Percentiles rank a stretch among this genome's conserved stretches.
Conservation (phyloP, 2,329 filamentous ascomycete genomes). For the Juglanconis juglandina region DNA sequence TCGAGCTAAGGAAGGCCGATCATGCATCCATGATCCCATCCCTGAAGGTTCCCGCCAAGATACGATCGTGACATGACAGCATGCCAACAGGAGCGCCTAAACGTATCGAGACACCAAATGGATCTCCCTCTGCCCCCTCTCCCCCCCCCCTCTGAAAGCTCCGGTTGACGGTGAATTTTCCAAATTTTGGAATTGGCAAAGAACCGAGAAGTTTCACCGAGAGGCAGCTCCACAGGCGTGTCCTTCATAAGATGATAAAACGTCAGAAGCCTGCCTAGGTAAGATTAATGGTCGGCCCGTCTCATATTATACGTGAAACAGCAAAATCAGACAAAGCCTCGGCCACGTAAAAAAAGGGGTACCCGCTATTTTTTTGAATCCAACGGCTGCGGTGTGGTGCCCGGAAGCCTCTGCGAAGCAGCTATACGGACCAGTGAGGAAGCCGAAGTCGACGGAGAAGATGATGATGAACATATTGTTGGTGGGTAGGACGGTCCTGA, state of each 20-base stretch:
- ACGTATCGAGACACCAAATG: too few relatives aligned
- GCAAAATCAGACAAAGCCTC: constrained; percentile 19
- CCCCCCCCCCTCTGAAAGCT: too few relatives aligned
- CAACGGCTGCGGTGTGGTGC: constrained; percentile 9
- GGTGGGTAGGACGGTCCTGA: constrained; percentile 24
- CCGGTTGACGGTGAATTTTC: too few relatives aligned
- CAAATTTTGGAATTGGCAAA: constrained; percentile 18
- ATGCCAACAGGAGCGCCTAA: too few relatives aligned
- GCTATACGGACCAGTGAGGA: constrained; percentile 23
- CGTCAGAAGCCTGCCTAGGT: constrained; percentile 23
- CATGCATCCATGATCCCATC: too few relatives aligned
- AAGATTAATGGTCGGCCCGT: background rate
- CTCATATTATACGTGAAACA: background rate
- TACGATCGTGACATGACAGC: too few relatives aligned
- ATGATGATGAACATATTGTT: constrained; percentile 25
- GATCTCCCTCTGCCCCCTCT: too few relatives aligned
- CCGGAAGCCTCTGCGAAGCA: constrained; percentile 27
- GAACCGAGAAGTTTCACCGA: constrained; percentile 25
- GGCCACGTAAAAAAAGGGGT: constrained; percentile 24
- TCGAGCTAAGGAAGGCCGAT: too few relatives aligned
- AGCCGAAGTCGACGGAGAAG: constrained; percentile 23
- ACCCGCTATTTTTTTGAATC: constrained; percentile 24
- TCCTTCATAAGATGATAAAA: constrained; percentile 25
- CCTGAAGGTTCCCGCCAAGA: too few relatives aligned
- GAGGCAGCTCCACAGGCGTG: constrained; percentile 22